Percentiles rank a stretch among this genome's conserved stretches.
These are phyloP conservation scores for Ophiosphaerella korrae DNA, from an alignment of 2,329 filamentous ascomycete genomes.

Conservation along the genomic window DNA sequence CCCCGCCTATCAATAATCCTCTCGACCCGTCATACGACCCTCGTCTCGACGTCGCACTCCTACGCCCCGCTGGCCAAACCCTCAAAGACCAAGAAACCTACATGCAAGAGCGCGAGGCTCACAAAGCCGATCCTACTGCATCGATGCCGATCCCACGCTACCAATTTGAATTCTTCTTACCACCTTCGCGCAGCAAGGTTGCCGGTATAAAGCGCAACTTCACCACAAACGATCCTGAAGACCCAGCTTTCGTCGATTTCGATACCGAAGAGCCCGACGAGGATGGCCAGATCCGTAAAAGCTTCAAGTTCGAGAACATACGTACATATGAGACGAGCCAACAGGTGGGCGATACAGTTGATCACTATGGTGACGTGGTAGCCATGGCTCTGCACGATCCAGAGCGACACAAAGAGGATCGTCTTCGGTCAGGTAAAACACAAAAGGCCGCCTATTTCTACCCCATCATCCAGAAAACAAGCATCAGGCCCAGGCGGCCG, in stretches of 20 bases:
- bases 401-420: conserved; percentile 45
- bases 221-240: conserved; percentile 54
- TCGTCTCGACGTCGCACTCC: conserved; percentile 63
- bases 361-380: conserved; percentile 60
- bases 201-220: conserved; percentile 62
- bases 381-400: conserved; percentile 64
- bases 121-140: conserved; percentile 54
- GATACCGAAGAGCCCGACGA: conserved; percentile 44
- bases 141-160: conserved; percentile 60
- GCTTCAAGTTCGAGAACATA: conserved; percentile 61
- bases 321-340: conserved; percentile 66
- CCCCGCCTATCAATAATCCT: conserved; percentile 59
- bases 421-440: conserved; percentile 40
- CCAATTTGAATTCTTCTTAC: conserved; percentile 66
- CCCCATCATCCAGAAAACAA: conserved; percentile 62
- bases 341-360: conserved; percentile 57
- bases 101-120: conserved; percentile 50
- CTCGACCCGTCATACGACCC: conserved; percentile 58
- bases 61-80: conserved; percentile 61
- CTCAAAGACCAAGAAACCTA: conserved; percentile 58
- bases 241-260: conserved; percentile 28
- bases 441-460: conserved; percentile 67
- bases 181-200: conserved; percentile 54
- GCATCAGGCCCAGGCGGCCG: conserved; percentile 54
- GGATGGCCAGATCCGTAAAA: conserved; percentile 54